Evolutionary conservation across 306 rosid genomes (phyloP).

Genomic region (Astragalus membranaceus): DNA sequence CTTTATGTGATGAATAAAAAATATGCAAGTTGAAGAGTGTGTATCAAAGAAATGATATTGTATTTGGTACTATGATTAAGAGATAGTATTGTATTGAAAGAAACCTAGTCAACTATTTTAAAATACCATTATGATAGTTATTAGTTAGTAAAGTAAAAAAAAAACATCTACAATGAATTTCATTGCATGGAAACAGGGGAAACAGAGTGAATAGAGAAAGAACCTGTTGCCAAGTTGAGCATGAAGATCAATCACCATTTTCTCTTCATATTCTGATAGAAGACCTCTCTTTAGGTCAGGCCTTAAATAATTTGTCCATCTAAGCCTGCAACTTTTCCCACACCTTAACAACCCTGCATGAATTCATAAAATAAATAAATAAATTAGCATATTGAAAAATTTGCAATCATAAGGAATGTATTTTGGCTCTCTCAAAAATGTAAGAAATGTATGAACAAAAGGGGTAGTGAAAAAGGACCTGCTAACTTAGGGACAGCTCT

Average conservation of each 20-base stretch:
- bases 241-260: conserved; percentile 89
- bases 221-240: conserved; percentile 96
- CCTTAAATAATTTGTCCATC: conserved; percentile 89
- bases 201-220: not conserved
- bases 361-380: not conserved
- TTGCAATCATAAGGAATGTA: too few species aligned
- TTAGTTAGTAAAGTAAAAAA: not conserved
- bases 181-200: conserved; percentile 21
- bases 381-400: not conserved
- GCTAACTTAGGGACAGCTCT: conserved; percentile 94
- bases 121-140: not conserved
- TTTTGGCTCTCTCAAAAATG: too few species aligned
- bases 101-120: conserved; percentile 3
- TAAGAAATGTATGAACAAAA: not conserved
- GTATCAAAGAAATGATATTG: not conserved
- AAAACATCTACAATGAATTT: not conserved
- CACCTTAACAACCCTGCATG: conserved; percentile 80
- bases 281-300: conserved; percentile 95
- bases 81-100: not conserved
- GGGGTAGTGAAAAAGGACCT: conserved; percentile 35
- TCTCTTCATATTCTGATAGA: conserved; percentile 75
- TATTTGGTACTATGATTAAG: not conserved
- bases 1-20: conserved; percentile 5
- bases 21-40: conserved; percentile 20
- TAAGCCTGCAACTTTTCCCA: conserved; percentile 90